Evolutionary conservation across 768 basidiomycete species (phyloP).

Genomic region (Boletus coccyginus): DNA sequence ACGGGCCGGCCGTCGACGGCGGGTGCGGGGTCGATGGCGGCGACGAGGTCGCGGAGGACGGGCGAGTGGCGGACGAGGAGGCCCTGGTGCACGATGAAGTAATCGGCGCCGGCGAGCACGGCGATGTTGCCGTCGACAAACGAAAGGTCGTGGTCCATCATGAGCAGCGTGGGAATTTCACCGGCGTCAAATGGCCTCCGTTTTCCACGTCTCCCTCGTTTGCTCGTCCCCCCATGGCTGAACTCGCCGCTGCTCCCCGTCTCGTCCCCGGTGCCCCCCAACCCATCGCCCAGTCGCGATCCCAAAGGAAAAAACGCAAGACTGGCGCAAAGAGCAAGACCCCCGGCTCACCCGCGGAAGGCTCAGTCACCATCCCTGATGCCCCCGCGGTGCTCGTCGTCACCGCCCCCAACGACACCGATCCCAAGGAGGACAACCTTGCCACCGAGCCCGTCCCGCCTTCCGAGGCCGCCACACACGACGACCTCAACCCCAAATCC

Average conservation of each 20-base stretch:
- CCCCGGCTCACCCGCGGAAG: slow-evolving; percentile 45
- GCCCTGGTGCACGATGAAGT: slow-evolving; percentile 70
- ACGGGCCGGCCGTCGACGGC: slow-evolving; percentile 56
- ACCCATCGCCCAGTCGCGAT: slow-evolving; percentile 55
- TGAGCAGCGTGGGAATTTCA: slow-evolving; percentile 14
- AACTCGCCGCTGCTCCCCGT: slow-evolving; percentile 39
- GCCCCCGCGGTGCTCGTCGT: slow-evolving; percentile 47
- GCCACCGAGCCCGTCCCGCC: slow-evolving; percentile 45
- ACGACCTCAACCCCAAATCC: slow-evolving; percentile 46
- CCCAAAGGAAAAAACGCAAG: slow-evolving; percentile 68
- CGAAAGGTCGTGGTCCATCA: slow-evolving; percentile 43
- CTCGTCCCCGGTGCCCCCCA: slow-evolving; percentile 78
- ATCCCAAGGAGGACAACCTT: slow-evolving; percentile 45
- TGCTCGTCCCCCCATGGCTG: slow-evolving; percentile 31
- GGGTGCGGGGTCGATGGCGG: slow-evolving; percentile 23
- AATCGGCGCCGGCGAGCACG: slow-evolving; percentile 51
- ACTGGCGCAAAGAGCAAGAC: slow-evolving; percentile 46
- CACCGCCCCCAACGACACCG: slow-evolving; percentile 45
- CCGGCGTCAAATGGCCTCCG: slow-evolving; percentile 12
- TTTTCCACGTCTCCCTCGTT: slow-evolving; percentile 3
- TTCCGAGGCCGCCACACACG: slow-evolving; percentile 40
- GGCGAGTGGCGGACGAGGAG: slow-evolving; percentile 62
- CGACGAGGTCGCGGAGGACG: slow-evolving; percentile 43
- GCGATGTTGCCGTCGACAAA: slow-evolving; percentile 73
- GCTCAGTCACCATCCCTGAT: slow-evolving; percentile 41